These are phyloP conservation scores for Botrytis pseudocinerea DNA, from an alignment of 2,329 filamentous ascomycete genomes.

Conservation along the genomic window DNA sequence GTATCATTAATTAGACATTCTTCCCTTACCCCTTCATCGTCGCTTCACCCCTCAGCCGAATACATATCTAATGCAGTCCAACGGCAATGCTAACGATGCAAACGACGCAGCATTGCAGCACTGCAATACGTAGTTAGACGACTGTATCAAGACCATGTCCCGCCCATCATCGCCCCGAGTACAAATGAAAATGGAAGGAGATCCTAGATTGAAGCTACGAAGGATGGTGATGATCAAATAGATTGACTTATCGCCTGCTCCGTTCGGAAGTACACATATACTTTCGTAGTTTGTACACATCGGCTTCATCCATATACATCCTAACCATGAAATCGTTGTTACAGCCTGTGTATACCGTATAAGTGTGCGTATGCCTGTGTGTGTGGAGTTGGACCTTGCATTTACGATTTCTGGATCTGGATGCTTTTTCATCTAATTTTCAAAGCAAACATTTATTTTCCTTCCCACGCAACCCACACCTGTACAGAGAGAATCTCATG, in stretches of 20 bases:
- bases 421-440: neutral
- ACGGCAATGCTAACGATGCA: neutral
- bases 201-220: neutral
- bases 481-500: constrained; percentile 4
- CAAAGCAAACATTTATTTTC: neutral
- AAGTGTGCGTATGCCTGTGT: neutral
- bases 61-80: neutral
- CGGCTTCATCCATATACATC: neutral
- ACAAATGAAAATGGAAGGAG: constrained; percentile 1
- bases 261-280: neutral
- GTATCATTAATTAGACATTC: neutral
- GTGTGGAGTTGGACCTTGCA: constrained; percentile 13
- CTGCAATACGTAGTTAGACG: constrained; percentile 12
- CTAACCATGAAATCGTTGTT: neutral
- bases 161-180: constrained; percentile 5
- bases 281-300: neutral
- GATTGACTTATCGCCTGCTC: constrained; percentile 4
- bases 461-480: neutral
- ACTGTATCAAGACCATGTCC: neutral
- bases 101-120: constrained; percentile 8
- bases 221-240: constrained; percentile 3
- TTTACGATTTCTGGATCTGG: constrained; percentile 12
- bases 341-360: neutral
- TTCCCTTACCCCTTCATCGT: neutral
- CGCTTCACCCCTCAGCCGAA: constrained; percentile 5